Base-by-base conservation (phyloP, 768 basidiomycete genomes). In the Mycena pura region DNA sequence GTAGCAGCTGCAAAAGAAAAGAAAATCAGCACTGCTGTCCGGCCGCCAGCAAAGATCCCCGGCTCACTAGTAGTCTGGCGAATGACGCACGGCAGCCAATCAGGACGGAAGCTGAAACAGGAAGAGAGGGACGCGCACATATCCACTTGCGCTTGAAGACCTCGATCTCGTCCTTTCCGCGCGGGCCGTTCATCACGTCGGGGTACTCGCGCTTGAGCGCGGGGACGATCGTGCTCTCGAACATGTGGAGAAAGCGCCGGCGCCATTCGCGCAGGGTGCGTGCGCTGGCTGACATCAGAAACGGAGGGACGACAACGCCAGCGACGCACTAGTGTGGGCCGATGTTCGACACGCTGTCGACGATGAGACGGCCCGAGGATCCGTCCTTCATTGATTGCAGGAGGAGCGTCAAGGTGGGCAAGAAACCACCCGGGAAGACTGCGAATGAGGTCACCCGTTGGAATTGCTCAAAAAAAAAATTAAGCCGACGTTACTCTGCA, bases 211-310 rank as follows among this genome's bases (percentile, higher is more conserved):
- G 74, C 67, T 79, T 77, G 53, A 92, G 74, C 0, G 88, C 82
- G 5, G 87, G 86, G 2, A 81, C 80, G 51, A 92, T 84, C 28
- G 82, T 77, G 11, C 71, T 73, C 28, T 87, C 84, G 68, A 90
- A 93, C 25, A 77, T 74, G 21, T 76, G 73, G 46, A 84, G 68
- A 74, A 92, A 92, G 9, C 87, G 79, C 24, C 74, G 70, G 11
- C 86, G 77, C 91, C 92, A 93, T 76, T 92, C 90, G 21, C 91
- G 82, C 7, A 93, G 78, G 14, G 92, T 92, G n/a, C 90, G 86
- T 9, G 90, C 86, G 47, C n/a, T n/a, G n/a, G n/a, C n/a, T n/a
- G n/a, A n/a, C n/a, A n/a, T n/a, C n/a, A n/a, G n/a, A n/a, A n/a
- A n/a, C n/a, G n/a, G n/a, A n/a, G n/a, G n/a, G n/a, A n/a, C n/a